Conservation (phyloP, 768 basidiomycete species). For the Russula emetica region DNA sequence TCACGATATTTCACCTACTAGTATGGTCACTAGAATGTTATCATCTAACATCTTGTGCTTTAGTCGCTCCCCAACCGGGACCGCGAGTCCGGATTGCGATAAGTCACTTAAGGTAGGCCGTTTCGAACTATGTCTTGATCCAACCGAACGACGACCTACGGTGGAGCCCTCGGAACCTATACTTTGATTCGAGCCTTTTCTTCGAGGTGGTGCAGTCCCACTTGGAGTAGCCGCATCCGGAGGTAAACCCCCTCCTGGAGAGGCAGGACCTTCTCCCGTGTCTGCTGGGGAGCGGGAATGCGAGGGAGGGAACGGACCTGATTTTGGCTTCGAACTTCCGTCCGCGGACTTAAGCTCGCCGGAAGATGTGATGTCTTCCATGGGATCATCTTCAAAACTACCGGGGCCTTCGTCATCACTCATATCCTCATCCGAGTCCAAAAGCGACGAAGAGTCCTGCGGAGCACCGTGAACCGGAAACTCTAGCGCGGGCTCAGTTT, state of each 20-base stretch:
- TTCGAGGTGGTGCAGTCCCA: constrained; percentile 16
- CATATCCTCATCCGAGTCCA: constrained; percentile 77
- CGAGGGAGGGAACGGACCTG: constrained; percentile 1
- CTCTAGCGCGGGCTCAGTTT: constrained; percentile 59
- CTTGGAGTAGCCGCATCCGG: constrained; percentile 1
- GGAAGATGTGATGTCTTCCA: constrained; percentile 80
- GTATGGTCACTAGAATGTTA: constrained; percentile 65
- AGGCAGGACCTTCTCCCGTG: not conserved
- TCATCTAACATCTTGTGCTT: constrained; percentile 76
- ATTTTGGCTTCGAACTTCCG: constrained; percentile 12
- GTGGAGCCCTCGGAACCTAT: constrained; percentile 27
- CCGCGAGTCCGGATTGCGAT: constrained; percentile 35
- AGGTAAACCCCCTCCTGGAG: not conserved
- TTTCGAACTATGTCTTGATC: constrained; percentile 55
- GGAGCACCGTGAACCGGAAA: constrained; percentile 59
- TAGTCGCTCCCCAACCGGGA: constrained; percentile 71
- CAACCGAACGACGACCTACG: constrained; percentile 35
- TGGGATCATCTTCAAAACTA: constrained; percentile 72
- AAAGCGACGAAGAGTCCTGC: constrained; percentile 45
- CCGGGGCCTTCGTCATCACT: constrained; percentile 62
- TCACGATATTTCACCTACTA: constrained; percentile 50
- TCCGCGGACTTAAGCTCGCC: constrained; percentile 45
- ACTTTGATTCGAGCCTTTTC: constrained; percentile 23
- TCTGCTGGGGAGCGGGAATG: constrained; percentile 26
- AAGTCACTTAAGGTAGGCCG: constrained; percentile 39